These are phyloP conservation scores for Salix viminalis DNA, from an alignment of 345 rosid species.

Conservation along the genomic window DNA sequence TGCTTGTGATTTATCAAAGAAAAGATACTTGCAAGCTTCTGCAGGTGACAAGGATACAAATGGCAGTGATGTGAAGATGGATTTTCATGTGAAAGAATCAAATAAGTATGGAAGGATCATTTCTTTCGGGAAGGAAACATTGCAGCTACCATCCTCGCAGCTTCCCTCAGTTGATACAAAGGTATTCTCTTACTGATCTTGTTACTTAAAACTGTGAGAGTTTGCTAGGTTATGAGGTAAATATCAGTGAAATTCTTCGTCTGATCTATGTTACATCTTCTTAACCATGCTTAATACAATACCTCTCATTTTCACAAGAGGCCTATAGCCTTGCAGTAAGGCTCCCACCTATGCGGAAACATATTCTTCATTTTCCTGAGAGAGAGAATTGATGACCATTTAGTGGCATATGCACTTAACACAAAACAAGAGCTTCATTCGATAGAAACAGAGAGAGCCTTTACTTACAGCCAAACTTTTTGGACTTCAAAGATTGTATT, in stretches of 20 bases:
- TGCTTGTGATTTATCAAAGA: conserved; percentile 35
- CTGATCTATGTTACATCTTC: too few species aligned
- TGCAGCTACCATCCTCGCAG: conserved; percentile 41
- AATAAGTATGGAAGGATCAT: conserved; percentile 60
- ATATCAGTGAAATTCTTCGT: too few species aligned
- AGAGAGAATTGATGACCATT: too few species aligned
- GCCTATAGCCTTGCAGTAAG: too few species aligned
- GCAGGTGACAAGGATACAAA: conserved; percentile 26
- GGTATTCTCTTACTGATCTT: conserved; percentile 24
- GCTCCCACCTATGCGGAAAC: too few species aligned
- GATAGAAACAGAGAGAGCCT: too few species aligned
- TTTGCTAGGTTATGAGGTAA: neutral
- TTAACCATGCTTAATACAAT: too few species aligned
- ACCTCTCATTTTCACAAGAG: too few species aligned
- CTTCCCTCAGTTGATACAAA: conserved; percentile 34
- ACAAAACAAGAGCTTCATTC: too few species aligned
- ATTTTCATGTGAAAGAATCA: conserved; percentile 32
- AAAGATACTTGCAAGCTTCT: conserved; percentile 20
- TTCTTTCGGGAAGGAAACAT: conserved; percentile 54
- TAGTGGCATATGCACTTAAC: too few species aligned
- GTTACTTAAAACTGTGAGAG: neutral
- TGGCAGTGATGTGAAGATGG: conserved; percentile 22
- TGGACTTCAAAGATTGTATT: neutral
- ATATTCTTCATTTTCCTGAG: too few species aligned
- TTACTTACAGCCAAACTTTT: too few species aligned